Base-by-base conservation (phyloP, 2,329 filamentous ascomycete genomes). In the Chaetomium sp. region DNA sequence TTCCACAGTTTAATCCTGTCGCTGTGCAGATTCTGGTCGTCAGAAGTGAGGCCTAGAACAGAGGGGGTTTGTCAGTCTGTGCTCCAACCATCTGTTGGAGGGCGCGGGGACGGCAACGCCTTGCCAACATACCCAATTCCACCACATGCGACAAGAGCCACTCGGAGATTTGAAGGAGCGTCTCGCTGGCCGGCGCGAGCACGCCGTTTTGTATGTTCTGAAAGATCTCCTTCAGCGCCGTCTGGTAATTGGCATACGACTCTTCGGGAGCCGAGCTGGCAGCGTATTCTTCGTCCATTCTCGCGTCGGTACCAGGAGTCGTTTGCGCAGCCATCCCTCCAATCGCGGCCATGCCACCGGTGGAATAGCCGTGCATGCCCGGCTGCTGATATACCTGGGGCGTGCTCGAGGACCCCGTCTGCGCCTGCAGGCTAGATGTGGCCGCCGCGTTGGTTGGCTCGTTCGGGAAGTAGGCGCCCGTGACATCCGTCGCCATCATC, bases 1-100 rank as follows among this genome's bases (percentile, higher is more conserved):
- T 90, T 88, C 95, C 95, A 99, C 7, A 98, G 80, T 73, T 89
- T 89, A 69, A 97, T 85, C 62, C 93, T 88, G 71, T 95, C 89
- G 63, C 83, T 79, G 73, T 95, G 88, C 63, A 92, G 84, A 60
- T 83, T 82, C 74, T 90, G 87, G 75, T 97, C 90, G 79, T 98
- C 93, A 73, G 89, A 87, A 70, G 90, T 89, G 72, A 98, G 87
- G 65, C 92, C 93, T 97, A 78, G 59, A 55, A 31, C n/a, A 38
- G 27, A n/a, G 25, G 1, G n/a, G 12, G 9, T 25, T 3, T 23
- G 60, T 69, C 38, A 68, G 54, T 51, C 6, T 55, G 12, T 50
- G 10, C 5, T 35, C 35, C 56, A 19, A 33, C 25, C 16, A 33
- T 35, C 29, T n/a, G 19, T 47, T 16, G n/a, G n/a, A n/a, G n/a